phyloP scores from a whole-genome alignment of 345 rosid species.

The Pistacia atlantica region DNA sequence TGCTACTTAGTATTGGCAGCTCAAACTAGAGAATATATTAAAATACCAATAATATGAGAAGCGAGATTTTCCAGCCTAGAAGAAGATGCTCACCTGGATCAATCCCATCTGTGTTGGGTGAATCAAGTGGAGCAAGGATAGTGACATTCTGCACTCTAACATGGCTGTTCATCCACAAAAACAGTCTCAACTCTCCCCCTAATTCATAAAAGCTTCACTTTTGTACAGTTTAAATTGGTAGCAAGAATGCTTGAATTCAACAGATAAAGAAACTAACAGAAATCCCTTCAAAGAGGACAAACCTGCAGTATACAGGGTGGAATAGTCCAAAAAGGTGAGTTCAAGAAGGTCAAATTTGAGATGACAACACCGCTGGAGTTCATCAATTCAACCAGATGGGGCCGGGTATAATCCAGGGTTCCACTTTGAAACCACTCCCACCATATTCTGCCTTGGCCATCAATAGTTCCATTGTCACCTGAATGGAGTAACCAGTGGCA shows the following conservation, averaged over 20 bases:
- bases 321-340: constrained; percentile 98
- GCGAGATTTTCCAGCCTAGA: constrained; percentile 7
- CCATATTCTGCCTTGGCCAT: constrained; percentile 96
- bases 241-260: constrained; percentile 21
- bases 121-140: constrained; percentile 89
- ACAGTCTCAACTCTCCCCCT: constrained; percentile 42
- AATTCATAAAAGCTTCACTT: constrained; percentile 40
- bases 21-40: constrained; percentile 10
- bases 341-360: constrained; percentile 84
- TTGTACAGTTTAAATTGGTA: constrained; percentile 31
- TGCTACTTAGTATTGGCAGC: not conserved
- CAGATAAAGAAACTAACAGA: constrained; percentile 16
- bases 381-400: constrained; percentile 94
- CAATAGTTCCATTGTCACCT: constrained; percentile 94
- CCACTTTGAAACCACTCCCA: constrained; percentile 77
- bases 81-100: constrained; percentile 76
- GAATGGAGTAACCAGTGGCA: constrained; percentile 24
- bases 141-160: constrained; percentile 82
- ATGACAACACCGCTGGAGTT: constrained; percentile 78
- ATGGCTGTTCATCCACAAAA: constrained; percentile 70
- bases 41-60: not conserved
- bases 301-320: constrained; percentile 99
- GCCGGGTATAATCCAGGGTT: constrained; percentile 83
- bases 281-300: constrained; percentile 24
- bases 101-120: constrained; percentile 96